A percentile compares a stretch with the other conserved stretches of the same genome.
Evolutionary conservation across 73 alveolate species (phyloP).

Genomic region (Paramecium octaurelia): DNA sequence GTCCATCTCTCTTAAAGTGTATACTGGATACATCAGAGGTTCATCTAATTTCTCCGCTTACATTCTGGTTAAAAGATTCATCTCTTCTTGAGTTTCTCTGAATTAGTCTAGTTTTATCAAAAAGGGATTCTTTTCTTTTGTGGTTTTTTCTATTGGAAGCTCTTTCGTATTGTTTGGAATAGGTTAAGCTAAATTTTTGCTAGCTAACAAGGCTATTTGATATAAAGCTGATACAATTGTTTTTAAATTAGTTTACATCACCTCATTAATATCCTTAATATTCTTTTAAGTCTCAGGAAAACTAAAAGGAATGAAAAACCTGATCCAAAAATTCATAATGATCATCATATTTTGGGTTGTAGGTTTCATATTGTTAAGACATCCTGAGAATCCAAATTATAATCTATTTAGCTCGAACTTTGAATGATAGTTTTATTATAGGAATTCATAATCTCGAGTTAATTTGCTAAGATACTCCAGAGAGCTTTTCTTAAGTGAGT

Average conservation of each 20-base stretch:
- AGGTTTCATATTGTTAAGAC: neutral
- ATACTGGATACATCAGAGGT: neutral
- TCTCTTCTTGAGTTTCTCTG: neutral
- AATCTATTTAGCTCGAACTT: constrained; percentile 11
- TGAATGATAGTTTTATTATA: neutral
- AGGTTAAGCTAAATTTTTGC: neutral
- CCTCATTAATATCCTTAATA: neutral
- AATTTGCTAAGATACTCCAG: neutral
- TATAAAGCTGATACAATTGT: constrained; percentile 22
- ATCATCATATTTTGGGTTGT: neutral
- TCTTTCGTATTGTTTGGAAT: neutral
- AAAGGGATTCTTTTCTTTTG: neutral
- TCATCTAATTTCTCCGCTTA: neutral
- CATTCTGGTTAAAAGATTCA: neutral
- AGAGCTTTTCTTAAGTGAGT: neutral
- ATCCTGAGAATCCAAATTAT: neutral
- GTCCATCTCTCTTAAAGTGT: constrained; percentile 8
- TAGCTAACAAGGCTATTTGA: neutral
- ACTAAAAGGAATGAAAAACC: neutral
- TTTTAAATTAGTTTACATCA: neutral
- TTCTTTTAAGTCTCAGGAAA: neutral
- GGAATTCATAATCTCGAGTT: neutral
- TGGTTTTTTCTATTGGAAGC: neutral
- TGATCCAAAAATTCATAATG: neutral
- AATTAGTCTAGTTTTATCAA: neutral